These are phyloP conservation scores for Cenchrus fungigraminus DNA, from an alignment of 176 grass and related monocot species.

Conservation along the genomic window DNA sequence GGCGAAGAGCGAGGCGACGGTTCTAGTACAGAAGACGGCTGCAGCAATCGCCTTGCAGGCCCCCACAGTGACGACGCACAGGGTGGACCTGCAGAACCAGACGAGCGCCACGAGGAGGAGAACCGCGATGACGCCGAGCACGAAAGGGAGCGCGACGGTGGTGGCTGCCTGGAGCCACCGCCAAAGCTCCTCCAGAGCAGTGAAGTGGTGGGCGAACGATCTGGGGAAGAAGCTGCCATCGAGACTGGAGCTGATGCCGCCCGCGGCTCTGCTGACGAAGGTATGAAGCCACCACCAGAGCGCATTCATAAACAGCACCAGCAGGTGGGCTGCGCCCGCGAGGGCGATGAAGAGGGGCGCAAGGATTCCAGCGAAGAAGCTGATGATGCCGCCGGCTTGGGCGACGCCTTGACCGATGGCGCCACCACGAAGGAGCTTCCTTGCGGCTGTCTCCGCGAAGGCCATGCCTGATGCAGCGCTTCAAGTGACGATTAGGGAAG, in stretches of 20 bases:
- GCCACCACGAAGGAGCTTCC: conserved; percentile 43
- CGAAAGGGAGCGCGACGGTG: background rate
- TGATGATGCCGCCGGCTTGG: background rate
- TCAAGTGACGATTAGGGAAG: background rate
- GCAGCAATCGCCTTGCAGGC: background rate
- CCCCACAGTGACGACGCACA: background rate
- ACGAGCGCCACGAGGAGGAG: conserved; percentile 8
- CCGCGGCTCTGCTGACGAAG: background rate
- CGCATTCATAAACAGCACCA: background rate
- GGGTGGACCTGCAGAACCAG: background rate
- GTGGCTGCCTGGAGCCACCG: background rate
- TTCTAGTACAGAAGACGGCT: background rate
- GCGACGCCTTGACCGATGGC: background rate
- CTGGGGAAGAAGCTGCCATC: background rate
- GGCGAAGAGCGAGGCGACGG: background rate
- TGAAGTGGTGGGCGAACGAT: too few relatives aligned
- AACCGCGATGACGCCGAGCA: background rate
- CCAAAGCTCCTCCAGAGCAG: background rate
- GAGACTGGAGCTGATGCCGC: background rate
- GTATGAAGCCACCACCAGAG: background rate
- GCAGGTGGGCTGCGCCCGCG: background rate
- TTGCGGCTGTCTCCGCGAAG: background rate
- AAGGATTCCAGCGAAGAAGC: conserved; percentile 22
- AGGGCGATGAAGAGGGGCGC: background rate
- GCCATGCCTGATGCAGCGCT: conserved; percentile 20